Conservation (phyloP, 2,329 filamentous ascomycete species). For the Paracamarosporium sp. region DNA sequence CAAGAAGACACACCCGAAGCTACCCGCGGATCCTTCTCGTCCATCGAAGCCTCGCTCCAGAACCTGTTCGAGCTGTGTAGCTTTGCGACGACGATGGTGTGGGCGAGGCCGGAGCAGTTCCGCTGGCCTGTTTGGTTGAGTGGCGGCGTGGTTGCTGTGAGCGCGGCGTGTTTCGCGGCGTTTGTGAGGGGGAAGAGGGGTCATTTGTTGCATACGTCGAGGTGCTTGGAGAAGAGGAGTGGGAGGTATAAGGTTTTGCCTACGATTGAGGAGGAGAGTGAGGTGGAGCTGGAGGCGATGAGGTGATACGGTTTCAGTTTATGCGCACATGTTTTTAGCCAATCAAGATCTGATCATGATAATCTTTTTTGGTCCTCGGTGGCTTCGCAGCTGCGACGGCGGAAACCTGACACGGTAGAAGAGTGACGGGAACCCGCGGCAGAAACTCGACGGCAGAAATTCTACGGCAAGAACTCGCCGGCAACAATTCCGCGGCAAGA, state of each 20-base stretch:
- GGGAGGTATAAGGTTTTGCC: slow-evolving; percentile 20
- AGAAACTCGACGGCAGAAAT: too few species aligned
- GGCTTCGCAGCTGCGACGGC: too few species aligned
- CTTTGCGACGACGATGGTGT: slow-evolving; percentile 70
- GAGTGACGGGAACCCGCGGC: too few species aligned
- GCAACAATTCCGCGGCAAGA: too few species aligned
- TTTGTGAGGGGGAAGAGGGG: slow-evolving; percentile 66
- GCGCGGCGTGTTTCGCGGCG: slow-evolving; percentile 60
- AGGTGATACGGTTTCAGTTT: too few species aligned
- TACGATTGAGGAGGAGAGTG: slow-evolving; percentile 21
- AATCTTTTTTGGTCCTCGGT: too few species aligned
- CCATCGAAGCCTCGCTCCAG: slow-evolving; percentile 71
- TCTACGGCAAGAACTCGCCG: too few species aligned
- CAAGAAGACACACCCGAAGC: slow-evolving; percentile 51
- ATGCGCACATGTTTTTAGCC: too few species aligned
- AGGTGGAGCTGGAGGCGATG: slow-evolving; percentile 2
- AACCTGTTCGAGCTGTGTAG: slow-evolving; percentile 74
- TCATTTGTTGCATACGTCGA: slow-evolving; percentile 62
- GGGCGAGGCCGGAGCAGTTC: slow-evolving; percentile 69
- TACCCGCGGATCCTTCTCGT: slow-evolving; percentile 70
- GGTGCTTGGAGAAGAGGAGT: slow-evolving; percentile 26
- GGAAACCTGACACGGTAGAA: too few species aligned
- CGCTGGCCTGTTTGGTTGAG: slow-evolving; percentile 68
- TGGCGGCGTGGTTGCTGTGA: slow-evolving; percentile 57
- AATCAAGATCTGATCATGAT: too few species aligned